phyloP scores from a whole-genome alignment of 2,329 filamentous ascomycete species.

The Neofusicoccum sp. region DNA sequence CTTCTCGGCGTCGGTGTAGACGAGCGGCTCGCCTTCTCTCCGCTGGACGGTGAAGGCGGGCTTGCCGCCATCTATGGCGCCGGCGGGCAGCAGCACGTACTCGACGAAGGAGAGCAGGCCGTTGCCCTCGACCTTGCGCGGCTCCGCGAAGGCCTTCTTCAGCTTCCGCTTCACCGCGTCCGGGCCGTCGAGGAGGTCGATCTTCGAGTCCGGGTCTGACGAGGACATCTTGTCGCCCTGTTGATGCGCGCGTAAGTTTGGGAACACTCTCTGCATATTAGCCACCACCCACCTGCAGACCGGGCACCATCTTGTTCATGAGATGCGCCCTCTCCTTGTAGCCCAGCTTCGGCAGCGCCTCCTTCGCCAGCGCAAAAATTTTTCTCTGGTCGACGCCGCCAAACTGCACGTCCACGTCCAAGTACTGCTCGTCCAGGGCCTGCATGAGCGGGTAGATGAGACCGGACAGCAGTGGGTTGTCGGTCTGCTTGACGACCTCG shows the following conservation, averaged over 20 bases:
- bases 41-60: conserved; percentile 70
- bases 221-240: conserved; percentile 78
- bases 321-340: conserved; percentile 75
- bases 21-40: conserved; percentile 70
- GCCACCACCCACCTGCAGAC: conserved; percentile 84
- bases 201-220: conserved; percentile 77
- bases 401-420: conserved; percentile 86
- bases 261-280: conserved; percentile 47
- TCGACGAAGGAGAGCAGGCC: conserved; percentile 86
- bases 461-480: conserved; percentile 72
- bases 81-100: conserved; percentile 79
- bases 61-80: conserved; percentile 59
- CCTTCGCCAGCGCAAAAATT: conserved; percentile 82
- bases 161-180: conserved; percentile 69
- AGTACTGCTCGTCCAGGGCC: conserved; percentile 80
- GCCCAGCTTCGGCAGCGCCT: conserved; percentile 81
- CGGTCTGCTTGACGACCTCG: conserved; percentile 91
- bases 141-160: conserved; percentile 79
- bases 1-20: conserved; percentile 75
- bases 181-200: conserved; percentile 83
- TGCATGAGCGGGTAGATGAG: conserved; percentile 87
- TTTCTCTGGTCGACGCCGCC: conserved; percentile 81
- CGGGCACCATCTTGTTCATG: conserved; percentile 88
- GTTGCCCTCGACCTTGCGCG: conserved; percentile 78
- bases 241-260: conserved; percentile 44